Evolutionary conservation across 2,329 filamentous ascomycete species (phyloP).

Genomic region (Lecanicillium sp.): DNA sequence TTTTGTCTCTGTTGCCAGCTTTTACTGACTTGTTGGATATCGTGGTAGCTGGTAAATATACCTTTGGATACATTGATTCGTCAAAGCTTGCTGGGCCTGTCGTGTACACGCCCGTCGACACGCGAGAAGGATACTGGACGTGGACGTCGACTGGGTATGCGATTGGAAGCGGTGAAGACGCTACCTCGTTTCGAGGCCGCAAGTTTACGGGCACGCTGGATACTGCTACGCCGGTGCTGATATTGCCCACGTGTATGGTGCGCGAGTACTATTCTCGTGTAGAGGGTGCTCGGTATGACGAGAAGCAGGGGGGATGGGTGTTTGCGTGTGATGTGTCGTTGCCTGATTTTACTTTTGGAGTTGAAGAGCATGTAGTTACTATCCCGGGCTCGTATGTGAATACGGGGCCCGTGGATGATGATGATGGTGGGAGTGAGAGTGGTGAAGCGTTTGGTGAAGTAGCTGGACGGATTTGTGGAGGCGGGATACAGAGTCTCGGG

Average conservation of each 20-base stretch:
- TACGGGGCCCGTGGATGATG: no score
- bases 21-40: slow-evolving; percentile 19
- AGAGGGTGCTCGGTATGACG: neutral
- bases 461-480: neutral
- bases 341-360: slow-evolving; percentile 34
- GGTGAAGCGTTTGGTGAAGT: neutral
- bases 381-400: slow-evolving; percentile 3
- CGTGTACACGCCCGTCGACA: slow-evolving; percentile 48
- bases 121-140: slow-evolving; percentile 58
- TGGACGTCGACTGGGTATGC: slow-evolving; percentile 16
- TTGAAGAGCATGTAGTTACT: slow-evolving; percentile 28
- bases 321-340: slow-evolving; percentile 35
- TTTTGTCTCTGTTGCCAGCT: neutral
- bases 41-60: slow-evolving; percentile 59
- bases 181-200: slow-evolving; percentile 11
- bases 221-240: slow-evolving; percentile 54
- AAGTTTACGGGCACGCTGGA: slow-evolving; percentile 44
- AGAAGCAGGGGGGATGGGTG: slow-evolving; percentile 18
- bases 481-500: slow-evolving; percentile 1
- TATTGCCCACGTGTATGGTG: slow-evolving; percentile 45
- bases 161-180: slow-evolving; percentile 9
- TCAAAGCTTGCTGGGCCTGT: slow-evolving; percentile 55
- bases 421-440: no score
- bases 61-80: slow-evolving; percentile 63
- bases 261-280: slow-evolving; percentile 33